Conservation (phyloP, 768 basidiomycete species). For the Termitomyces sp. region DNA sequence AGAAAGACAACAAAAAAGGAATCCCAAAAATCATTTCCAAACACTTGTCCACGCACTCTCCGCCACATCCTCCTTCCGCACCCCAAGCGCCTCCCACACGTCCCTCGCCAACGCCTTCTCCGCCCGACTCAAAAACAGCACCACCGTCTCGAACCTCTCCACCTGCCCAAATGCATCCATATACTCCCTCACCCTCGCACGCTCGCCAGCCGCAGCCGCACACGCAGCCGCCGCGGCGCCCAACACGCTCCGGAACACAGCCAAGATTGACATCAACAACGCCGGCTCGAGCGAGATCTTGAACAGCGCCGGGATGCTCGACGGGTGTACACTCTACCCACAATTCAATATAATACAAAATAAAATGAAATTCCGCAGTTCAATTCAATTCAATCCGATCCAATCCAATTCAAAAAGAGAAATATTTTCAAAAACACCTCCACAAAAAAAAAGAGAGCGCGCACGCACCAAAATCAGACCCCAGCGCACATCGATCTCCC, state of each 20-base stretch:
- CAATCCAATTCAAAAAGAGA: not conserved
- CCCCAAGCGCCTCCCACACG: slow-evolving; percentile 39
- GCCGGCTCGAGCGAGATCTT: slow-evolving; percentile 65
- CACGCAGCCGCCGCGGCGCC: slow-evolving; percentile 8
- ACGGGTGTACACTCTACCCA: slow-evolving; percentile 47
- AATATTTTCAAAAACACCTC: too few relatives aligned
- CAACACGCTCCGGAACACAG: slow-evolving; percentile 36
- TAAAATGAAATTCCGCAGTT: too few relatives aligned
- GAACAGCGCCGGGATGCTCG: slow-evolving; percentile 56
- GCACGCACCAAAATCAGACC: slow-evolving; percentile 49
- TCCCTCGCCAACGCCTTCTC: slow-evolving; percentile 47
- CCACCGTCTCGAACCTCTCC: slow-evolving; percentile 57
- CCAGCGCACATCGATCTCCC: slow-evolving; percentile 45
- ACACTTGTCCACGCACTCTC: slow-evolving; percentile 21
- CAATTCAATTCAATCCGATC: not conserved
- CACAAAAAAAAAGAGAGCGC: not conserved
- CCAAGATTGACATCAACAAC: slow-evolving; percentile 52
- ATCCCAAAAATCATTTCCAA: not conserved
- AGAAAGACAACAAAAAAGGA: too few relatives aligned
- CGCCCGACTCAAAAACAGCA: slow-evolving; percentile 51
- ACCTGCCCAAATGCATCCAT: slow-evolving; percentile 49
- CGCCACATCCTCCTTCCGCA: slow-evolving; percentile 10
- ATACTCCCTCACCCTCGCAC: slow-evolving; percentile 30
- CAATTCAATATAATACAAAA: too few relatives aligned
- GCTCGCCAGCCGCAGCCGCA: not conserved